Evolutionary conservation across 2,329 filamentous ascomycete species (phyloP).

Genomic region (Colletotrichum sansevieriae): DNA sequence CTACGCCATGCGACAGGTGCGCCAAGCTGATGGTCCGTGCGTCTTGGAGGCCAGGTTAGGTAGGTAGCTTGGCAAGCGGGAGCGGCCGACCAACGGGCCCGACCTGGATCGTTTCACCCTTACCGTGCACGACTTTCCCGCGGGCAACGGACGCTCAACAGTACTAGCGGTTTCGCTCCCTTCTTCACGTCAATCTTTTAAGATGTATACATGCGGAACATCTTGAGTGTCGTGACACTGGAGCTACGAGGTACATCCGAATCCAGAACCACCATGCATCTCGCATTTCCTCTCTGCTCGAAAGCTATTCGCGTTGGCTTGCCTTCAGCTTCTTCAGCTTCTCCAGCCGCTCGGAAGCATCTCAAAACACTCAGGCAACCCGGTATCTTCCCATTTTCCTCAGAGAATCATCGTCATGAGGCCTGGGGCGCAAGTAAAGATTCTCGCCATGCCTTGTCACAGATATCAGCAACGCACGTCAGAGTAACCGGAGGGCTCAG

Average conservation of each 20-base stretch:
- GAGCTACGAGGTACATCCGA: too few species aligned
- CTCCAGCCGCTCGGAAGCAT: slow-evolving; percentile 5
- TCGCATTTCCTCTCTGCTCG: not conserved
- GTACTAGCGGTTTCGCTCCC: too few species aligned
- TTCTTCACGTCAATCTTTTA: too few species aligned
- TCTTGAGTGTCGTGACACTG: too few species aligned
- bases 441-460: slow-evolving; percentile 53
- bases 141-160: too few species aligned
- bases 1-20: not conserved
- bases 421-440: slow-evolving; percentile 61
- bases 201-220: too few species aligned
- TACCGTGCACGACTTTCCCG: too few species aligned
- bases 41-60: not conserved
- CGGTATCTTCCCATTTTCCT: slow-evolving; percentile 53
- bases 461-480: not conserved
- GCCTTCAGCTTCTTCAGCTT: not conserved
- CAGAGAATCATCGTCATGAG: slow-evolving; percentile 57
- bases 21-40: not conserved
- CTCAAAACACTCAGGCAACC: slow-evolving; percentile 44
- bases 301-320: not conserved
- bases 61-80: not conserved
- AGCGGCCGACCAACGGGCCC: slow-evolving; percentile 4
- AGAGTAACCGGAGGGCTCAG: not conserved
- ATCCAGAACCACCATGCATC: too few species aligned
- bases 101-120: not conserved